Percentiles rank a stretch among this genome's conserved stretches.
Evolutionary conservation across 2,329 filamentous ascomycete species (phyloP).

Genomic region (Arthrocladium fulminans): DNA sequence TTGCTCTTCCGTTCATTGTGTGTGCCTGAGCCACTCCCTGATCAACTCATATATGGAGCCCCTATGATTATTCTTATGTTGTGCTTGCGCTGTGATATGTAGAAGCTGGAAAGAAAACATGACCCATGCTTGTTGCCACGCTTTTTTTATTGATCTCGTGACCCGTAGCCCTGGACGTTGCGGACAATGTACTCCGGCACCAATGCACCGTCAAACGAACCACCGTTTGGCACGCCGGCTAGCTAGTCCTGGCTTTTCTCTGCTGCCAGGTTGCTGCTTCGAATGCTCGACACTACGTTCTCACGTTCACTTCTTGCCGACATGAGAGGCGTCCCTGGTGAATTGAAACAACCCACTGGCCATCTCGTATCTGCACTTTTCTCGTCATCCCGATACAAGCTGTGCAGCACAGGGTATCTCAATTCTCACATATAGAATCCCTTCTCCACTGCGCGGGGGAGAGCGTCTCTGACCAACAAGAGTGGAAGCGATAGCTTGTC

Average conservation of each 20-base stretch:
- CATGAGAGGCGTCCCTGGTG: neutral
- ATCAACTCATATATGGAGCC: neutral
- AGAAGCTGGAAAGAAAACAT: neutral
- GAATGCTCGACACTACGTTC: neutral
- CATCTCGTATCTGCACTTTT: neutral
- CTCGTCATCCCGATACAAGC: neutral
- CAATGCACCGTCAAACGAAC: constrained; percentile 3
- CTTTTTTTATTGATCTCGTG: neutral
- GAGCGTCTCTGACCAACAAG: neutral
- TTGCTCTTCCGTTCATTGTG: neutral
- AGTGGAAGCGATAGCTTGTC: neutral
- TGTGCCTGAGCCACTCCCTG: neutral
- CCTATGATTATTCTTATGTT: neutral
- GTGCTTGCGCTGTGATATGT: neutral
- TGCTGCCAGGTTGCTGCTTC: no score
- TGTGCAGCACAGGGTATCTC: neutral
- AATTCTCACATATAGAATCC: neutral
- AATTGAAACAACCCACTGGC: neutral
- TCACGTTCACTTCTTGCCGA: neutral
- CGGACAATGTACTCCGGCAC: constrained; percentile 7
- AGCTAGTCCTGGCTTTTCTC: no score
- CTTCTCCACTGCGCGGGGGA: neutral
- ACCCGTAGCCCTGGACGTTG: neutral
- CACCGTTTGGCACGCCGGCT: neutral
- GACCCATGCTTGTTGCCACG: neutral